phyloP scores from a whole-genome alignment of 345 rosid genomes.

The Noccaea bulbosa region DNA sequence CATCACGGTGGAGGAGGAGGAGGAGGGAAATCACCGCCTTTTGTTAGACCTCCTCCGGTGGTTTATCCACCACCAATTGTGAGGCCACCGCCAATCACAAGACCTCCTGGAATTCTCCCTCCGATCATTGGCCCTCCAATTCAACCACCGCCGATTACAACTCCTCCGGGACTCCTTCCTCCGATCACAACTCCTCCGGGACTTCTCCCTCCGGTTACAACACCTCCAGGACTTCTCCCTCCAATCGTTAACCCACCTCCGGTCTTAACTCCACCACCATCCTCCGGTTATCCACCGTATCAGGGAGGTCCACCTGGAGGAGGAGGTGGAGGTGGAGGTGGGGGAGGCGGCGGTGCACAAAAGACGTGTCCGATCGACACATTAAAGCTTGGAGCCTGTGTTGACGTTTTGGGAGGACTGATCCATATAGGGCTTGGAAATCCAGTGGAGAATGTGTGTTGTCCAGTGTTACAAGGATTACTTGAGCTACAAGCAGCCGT shows the following conservation, averaged over 20 bases:
- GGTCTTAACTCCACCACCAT: conserved; percentile 51
- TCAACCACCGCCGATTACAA: conserved; percentile 47
- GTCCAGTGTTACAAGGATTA: conserved; percentile 70
- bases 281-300: conserved; percentile 56
- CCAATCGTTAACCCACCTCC: conserved; percentile 53
- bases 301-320: conserved; percentile 50
- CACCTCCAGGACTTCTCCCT: conserved; percentile 46
- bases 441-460: conserved; percentile 70
- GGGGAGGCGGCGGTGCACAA: conserved; percentile 53
- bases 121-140: conserved; percentile 47
- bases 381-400: conserved; percentile 70
- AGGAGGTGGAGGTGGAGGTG: conserved; percentile 50
- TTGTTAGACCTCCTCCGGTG: conserved; percentile 51
- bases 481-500: conserved; percentile 73
- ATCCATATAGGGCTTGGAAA: conserved; percentile 74
- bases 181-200: conserved; percentile 33
- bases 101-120: conserved; percentile 44
- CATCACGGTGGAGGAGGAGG: conserved; percentile 43
- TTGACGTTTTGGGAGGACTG: conserved; percentile 68
- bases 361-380: conserved; percentile 68
- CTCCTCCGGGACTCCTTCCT: conserved; percentile 52
- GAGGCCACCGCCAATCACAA: conserved; percentile 43
- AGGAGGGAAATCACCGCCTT: conserved; percentile 46
- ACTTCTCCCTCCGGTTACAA: conserved; percentile 31
- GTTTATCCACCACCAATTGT: conserved; percentile 46